A percentile compares a stretch with the other conserved stretches of the same genome.
These are phyloP conservation scores for Teunomyces gatunensis DNA, from an alignment of 805 yeast genomes.

Conservation along the genomic window DNA sequence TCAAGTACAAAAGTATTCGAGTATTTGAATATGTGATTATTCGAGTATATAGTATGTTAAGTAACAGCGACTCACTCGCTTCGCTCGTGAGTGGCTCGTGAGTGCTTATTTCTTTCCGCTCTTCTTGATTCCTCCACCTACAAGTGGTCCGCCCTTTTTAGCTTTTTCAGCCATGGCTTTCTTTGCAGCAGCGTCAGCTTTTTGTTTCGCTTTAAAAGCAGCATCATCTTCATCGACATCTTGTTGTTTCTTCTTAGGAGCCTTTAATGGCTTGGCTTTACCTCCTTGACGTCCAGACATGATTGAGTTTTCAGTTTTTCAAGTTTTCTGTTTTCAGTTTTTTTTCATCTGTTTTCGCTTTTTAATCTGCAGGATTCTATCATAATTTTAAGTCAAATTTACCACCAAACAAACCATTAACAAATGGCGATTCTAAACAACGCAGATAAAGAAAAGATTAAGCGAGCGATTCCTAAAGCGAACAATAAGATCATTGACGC, in stretches of 20 bases:
- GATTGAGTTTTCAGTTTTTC: not conserved
- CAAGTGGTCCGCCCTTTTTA: conserved; percentile 84
- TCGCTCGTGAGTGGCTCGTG: no score
- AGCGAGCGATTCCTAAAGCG: conserved; percentile 84
- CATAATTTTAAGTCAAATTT: not conserved
- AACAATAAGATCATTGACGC: conserved; percentile 87
- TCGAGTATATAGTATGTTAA: not conserved
- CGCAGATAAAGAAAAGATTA: conserved; percentile 84
- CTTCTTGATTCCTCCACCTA: conserved; percentile 95
- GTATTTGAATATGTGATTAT: no score
- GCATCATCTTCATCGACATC: conserved; percentile 82
- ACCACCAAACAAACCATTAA: not conserved
- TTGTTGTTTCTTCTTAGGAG: conserved; percentile 76
- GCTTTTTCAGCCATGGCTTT: conserved; percentile 88
- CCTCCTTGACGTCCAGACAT: conserved; percentile 97
- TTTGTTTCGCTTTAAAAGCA: conserved; percentile 91
- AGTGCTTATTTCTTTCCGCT: conserved; percentile 39
- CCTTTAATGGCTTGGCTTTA: conserved; percentile 86
- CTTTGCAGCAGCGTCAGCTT: conserved; percentile 90
- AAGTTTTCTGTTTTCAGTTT: no score
- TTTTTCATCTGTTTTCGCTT: not conserved
- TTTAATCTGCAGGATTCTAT: no score
- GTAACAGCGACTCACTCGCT: no score
- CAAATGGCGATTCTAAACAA: conserved; percentile 38
- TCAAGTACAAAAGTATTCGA: no score